These are phyloP conservation scores for Fusarium verticillioides DNA, from an alignment of 2,329 filamentous ascomycete species.

Conservation along the genomic window DNA sequence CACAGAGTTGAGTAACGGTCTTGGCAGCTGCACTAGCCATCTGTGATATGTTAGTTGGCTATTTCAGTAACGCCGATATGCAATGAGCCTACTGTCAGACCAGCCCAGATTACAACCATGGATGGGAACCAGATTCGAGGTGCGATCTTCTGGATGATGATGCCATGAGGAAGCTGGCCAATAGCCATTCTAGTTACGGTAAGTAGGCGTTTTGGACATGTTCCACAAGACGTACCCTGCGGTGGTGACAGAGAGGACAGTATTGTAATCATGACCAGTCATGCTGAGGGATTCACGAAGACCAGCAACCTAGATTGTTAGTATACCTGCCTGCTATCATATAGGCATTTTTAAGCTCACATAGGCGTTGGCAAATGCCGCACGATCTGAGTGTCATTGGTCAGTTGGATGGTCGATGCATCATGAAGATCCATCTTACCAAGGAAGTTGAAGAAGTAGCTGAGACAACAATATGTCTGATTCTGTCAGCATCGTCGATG, in stretches of 20 bases:
- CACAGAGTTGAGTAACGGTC: conserved; percentile 45
- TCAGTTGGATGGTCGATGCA: neutral
- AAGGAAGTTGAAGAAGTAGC: conserved; percentile 53
- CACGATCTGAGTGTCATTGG: conserved; percentile 13
- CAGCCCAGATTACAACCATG: conserved; percentile 70
- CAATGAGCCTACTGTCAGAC: conserved; percentile 59
- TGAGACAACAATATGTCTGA: conserved; percentile 50
- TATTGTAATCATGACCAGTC: conserved; percentile 53
- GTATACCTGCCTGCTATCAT: accelerated
- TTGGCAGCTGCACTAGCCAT: conserved; percentile 48
- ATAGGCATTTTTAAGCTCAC: neutral
- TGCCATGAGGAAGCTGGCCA: conserved; percentile 67
- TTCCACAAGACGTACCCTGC: conserved; percentile 37
- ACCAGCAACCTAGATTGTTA: conserved; percentile 49
- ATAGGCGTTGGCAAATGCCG: conserved; percentile 55
- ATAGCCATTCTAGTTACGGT: conserved; percentile 50
- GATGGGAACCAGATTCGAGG: conserved; percentile 68
- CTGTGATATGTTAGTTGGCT: neutral
- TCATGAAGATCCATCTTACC: conserved; percentile 30
- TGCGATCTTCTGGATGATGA: conserved; percentile 68
- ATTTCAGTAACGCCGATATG: accelerated
- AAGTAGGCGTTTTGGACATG: neutral
- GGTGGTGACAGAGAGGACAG: conserved; percentile 42
- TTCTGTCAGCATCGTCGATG: neutral
- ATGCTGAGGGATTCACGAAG: conserved; percentile 57